Evolutionary conservation across 257 asterid genomes (phyloP).

Genomic region (Prunella vulgaris): DNA sequence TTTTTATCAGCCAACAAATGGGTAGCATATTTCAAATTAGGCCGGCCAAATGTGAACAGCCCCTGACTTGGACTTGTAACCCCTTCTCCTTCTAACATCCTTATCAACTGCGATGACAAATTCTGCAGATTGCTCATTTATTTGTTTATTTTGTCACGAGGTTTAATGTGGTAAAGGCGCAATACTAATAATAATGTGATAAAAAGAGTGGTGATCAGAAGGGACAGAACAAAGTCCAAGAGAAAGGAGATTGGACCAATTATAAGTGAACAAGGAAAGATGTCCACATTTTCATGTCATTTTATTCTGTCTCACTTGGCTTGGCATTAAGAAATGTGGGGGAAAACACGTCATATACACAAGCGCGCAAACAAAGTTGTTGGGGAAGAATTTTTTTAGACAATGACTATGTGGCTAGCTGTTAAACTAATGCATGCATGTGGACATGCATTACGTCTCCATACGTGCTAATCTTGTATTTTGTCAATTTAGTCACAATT

Average conservation of each 20-base stretch:
- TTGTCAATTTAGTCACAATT: no score
- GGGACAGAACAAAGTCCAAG: constrained; percentile 2
- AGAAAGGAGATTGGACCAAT: constrained; percentile 24
- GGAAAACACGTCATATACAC: background rate
- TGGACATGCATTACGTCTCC: no score
- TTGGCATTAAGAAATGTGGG: background rate
- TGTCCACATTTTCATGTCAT: constrained; percentile 19
- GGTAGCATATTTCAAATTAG: no score
- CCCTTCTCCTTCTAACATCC: background rate
- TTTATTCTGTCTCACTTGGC: constrained; percentile 7
- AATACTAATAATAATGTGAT: background rate
- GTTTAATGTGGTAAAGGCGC: background rate
- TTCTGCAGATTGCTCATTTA: constrained; percentile 18
- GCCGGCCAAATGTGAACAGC: background rate
- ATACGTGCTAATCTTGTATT: no score
- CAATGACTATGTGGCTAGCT: no score
- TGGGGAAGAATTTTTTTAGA: no score
- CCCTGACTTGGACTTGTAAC: no score
- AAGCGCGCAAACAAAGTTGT: background rate
- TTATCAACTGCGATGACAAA: background rate
- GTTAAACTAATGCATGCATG: no score
- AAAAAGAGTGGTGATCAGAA: background rate
- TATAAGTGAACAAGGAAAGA: constrained; percentile 18
- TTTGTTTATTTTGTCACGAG: background rate
- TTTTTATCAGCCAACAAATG: background rate